Conservation (phyloP, 257 asterid species). For the Pogostemon cablin region DNA sequence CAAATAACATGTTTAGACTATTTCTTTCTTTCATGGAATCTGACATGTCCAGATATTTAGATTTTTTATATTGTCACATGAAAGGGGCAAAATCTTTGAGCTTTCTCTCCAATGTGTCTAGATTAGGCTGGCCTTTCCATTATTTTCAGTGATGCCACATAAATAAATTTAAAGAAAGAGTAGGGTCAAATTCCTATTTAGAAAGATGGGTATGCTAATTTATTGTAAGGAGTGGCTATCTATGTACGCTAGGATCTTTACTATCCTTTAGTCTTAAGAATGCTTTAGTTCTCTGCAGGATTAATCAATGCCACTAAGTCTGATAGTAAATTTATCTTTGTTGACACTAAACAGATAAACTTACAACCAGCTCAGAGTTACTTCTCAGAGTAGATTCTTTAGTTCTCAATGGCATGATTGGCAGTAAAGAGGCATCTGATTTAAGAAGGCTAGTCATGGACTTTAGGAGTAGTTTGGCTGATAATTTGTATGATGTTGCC, state of each 20-base stretch:
- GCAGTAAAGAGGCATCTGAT: conserved; percentile 65
- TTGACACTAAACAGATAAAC: conserved; percentile 48
- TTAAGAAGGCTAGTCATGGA: conserved; percentile 66
- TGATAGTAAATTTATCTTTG: conserved; percentile 13
- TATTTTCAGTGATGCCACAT: neutral
- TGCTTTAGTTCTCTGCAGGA: conserved; percentile 11
- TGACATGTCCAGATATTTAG: too few relatives aligned
- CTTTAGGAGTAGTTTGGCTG: conserved; percentile 51
- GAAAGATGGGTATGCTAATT: neutral
- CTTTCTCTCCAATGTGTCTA: conserved; percentile 1
- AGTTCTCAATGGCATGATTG: conserved; percentile 69
- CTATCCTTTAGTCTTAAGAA: conserved; percentile 6
- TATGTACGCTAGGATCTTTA: neutral
- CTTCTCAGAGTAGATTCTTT: conserved; percentile 80
- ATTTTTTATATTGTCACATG: too few relatives aligned
- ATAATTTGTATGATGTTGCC: conserved; percentile 44
- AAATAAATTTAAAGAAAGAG: conserved; percentile 2
- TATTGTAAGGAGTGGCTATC: conserved; percentile 3
- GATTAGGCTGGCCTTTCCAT: conserved; percentile 1
- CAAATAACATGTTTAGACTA: neutral
- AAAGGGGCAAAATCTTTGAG: neutral
- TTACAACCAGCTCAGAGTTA: conserved; percentile 57
- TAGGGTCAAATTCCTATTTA: neutral
- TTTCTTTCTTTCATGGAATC: neutral
- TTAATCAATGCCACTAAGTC: conserved; percentile 9